Evolutionary conservation across 441 rosid genomes (phyloP), one percentile per base, ranked within the genome.

Genomic region (Aquilaria agallochum): DNA sequence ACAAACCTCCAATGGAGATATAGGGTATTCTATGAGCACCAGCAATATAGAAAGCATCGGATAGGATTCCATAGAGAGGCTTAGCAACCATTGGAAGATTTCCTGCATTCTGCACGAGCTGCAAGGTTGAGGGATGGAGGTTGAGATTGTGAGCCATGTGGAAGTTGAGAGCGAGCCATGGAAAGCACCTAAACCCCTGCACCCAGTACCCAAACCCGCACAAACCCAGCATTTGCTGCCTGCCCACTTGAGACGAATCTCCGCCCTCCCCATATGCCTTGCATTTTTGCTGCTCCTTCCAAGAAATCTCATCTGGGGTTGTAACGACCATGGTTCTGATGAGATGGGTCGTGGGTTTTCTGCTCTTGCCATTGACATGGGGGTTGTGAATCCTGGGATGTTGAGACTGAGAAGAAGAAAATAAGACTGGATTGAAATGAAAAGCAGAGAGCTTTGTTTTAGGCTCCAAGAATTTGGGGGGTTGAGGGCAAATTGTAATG

Each of bases 141-240:
- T 68, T 80, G 30, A 91, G 90, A 68, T 75, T 73, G 32, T 84
- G 42, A 49, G 85, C 92, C 93, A 91, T 81, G 70, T 88, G 90
- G 72, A 84, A 91, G 77, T 86, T 91, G 64, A 86, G 85, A 52
- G 93, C 85, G 69, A 91, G 68, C 97, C 97, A 91, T 48, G 97
- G 93, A 66, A 90, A 90, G 72, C 93, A 83, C 78, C 97, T 79
- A 42, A 83, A 86, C 2, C 97, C 97, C 63, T 90, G 95, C 31
- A 84, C 70, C 89, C 93, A 88, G 51, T 88, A 90, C 52, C 95
- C 97, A 67, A 86, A 67, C 14, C 93, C 97, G 78, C 97, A 86
- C 75, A 84, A 55, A 65, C 50, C 72, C 56, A 69, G 42, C 83
- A 84, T 84, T 63, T 74, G 76, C 48, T 59, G 69, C 11, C 76